Percentiles rank a stretch among this genome's conserved stretches.
Conservation (phyloP, 805 yeast genomes). For the Barnettozyma pratensis region DNA sequence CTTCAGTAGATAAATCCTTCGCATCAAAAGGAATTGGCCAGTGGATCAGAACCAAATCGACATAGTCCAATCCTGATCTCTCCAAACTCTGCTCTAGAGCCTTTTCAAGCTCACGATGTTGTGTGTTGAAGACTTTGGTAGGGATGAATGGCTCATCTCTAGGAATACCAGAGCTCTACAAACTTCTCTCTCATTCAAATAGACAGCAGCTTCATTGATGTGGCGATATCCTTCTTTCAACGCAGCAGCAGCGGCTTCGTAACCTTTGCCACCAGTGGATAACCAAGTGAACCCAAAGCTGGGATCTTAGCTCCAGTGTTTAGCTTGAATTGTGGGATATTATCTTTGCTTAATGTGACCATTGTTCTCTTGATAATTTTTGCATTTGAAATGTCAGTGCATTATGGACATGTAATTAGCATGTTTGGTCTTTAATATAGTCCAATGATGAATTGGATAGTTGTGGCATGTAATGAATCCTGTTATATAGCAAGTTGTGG, state of each 20-base stretch:
- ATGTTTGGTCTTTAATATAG: too few species aligned
- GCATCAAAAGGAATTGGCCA: constrained; percentile 40
- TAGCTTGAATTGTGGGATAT: background rate
- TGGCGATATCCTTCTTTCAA: constrained; percentile 67
- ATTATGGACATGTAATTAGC: too few species aligned
- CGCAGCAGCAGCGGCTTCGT: constrained; percentile 31
- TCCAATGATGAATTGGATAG: too few species aligned
- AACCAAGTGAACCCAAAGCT: background rate
- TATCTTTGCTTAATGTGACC: background rate
- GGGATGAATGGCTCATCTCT: background rate
- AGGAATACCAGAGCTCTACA: constrained; percentile 34
- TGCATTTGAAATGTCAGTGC: too few species aligned
- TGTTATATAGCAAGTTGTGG: too few species aligned
- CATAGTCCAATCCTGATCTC: constrained; percentile 44
- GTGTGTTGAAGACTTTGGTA: too few species aligned
- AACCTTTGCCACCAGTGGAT: background rate
- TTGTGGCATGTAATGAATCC: too few species aligned
- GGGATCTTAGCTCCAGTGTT: background rate
- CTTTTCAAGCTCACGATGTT: background rate
- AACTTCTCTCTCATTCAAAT: constrained; percentile 59
- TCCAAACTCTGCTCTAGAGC: background rate
- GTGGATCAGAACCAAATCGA: constrained; percentile 67
- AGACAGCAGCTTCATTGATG: constrained; percentile 63
- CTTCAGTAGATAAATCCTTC: background rate
- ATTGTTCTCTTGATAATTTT: too few species aligned